Evolutionary conservation across 129 eudicot genomes (phyloP).

Genomic region (Helianthus tuberosus): DNA sequence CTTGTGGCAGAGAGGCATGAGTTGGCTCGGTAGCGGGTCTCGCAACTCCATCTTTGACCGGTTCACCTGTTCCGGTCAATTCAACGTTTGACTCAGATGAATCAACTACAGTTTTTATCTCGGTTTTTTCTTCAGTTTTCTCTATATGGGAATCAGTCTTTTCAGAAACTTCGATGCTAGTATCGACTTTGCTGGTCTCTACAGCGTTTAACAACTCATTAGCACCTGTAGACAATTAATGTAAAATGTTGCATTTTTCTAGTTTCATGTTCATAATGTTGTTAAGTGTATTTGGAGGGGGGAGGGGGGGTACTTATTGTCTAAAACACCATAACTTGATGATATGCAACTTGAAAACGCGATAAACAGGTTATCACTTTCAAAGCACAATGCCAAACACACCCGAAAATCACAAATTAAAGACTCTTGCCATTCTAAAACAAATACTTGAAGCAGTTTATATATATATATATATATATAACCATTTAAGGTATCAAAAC

Average conservation of each 20-base stretch:
- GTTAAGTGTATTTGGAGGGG: too few species aligned
- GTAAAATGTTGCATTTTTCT: too few species aligned
- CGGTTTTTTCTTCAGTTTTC: slow-evolving; percentile 22
- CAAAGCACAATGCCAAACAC: neutral
- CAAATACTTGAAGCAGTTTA: neutral
- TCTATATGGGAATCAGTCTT: slow-evolving; percentile 19
- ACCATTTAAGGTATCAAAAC: too few species aligned
- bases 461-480: too few species aligned
- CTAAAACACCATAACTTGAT: neutral
- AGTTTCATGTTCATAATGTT: too few species aligned
- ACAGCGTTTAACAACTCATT: slow-evolving; percentile 21
- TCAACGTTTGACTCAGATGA: slow-evolving; percentile 30
- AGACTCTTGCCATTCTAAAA: neutral
- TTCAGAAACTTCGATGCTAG: slow-evolving; percentile 5
- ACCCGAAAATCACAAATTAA: neutral
- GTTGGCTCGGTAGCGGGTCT: slow-evolving; percentile 5
- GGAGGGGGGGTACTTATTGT: too few species aligned
- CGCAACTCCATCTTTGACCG: slow-evolving; percentile 27
- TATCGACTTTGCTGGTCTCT: slow-evolving; percentile 11
- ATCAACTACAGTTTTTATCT: slow-evolving; percentile 11
- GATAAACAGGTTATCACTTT: neutral
- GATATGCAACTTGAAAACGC: neutral
- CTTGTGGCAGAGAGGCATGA: slow-evolving; percentile 21
- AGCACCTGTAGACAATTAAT: slow-evolving; percentile 29
- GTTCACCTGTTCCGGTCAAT: slow-evolving; percentile 7